A percentile compares a stretch with the other conserved stretches of the same genome.
These are phyloP conservation scores for Irpex lacteus DNA, from an alignment of 1,284 basidiomycete species.

Conservation along the genomic window DNA sequence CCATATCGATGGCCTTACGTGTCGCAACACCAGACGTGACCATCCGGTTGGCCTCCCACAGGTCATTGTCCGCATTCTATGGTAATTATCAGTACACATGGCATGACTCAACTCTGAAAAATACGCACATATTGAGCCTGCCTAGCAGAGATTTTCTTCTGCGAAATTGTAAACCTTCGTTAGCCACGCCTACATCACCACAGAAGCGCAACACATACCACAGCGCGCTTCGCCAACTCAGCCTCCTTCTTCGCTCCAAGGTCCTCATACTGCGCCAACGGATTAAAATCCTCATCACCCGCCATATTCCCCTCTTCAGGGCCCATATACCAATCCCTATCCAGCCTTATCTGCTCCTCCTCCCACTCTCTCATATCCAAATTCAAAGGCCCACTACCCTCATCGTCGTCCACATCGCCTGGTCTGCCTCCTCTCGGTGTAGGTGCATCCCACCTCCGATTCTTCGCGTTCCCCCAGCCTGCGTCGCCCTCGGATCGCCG, in stretches of 20 bases:
- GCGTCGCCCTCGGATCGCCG: slow-evolving; percentile 56
- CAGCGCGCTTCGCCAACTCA: slow-evolving; percentile 78
- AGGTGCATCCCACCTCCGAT: slow-evolving; percentile 81
- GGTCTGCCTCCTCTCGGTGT: slow-evolving; percentile 71
- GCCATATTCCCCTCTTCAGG: slow-evolving; percentile 85
- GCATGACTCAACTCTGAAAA: slow-evolving; percentile 1
- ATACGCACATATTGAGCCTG: slow-evolving; percentile 89
- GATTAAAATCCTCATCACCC: slow-evolving; percentile 91
- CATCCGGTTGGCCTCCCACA: slow-evolving; percentile 99
- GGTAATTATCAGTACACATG: slow-evolving; percentile 8
- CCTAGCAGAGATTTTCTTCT: slow-evolving; percentile 86
- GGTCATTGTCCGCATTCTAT: slow-evolving; percentile 94
- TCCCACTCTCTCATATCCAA: slow-evolving; percentile 87
- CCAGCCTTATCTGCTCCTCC: slow-evolving; percentile 86
- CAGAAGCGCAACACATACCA: too few relatives aligned
- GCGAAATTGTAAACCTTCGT: slow-evolving; percentile 1
- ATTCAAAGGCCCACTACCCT: slow-evolving; percentile 55
- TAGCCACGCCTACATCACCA: neutral
- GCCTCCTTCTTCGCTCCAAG: slow-evolving; percentile 69
- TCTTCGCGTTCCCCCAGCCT: slow-evolving; percentile 36
- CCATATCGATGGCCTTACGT: slow-evolving; percentile 81
- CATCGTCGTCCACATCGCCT: slow-evolving; percentile 38
- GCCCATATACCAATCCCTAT: slow-evolving; percentile 92
- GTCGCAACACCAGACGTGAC: slow-evolving; percentile 92
- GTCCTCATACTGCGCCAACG: slow-evolving; percentile 89